Evolutionary conservation across 1,139 yeast genomes (phyloP), one percentile per base, ranked within the genome.

Genomic region (Pichia sp.): DNA sequence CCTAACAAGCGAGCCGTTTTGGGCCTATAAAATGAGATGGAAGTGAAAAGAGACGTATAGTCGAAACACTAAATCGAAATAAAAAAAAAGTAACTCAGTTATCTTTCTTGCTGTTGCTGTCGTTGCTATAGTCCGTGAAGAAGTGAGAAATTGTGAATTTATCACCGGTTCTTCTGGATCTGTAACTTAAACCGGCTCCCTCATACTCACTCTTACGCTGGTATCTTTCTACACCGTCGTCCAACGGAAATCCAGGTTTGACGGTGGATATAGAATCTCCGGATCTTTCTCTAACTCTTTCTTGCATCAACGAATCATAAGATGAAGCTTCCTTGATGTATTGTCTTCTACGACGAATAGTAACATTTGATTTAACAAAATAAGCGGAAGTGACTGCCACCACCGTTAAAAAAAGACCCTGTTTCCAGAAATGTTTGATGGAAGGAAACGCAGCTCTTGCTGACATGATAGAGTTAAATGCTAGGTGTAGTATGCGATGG

Each of bases 151-250:
- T 29, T 9, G 59, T 59, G 44, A 70, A 67, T 52, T 68, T 68
- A 57, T 69, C 83, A 14, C 83, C 83, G 10, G 75, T 73, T 54
- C 74, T 74, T 58, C 84, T 69, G 41, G 80, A 73, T 62, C 69
- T 60, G 48, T 83, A 84, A 49, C 88, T 78, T 49, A 73, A 72
- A 0, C 89, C 89, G 0, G 84, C 76, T 5, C 90, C 92, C 60
- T 83, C 87, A 64, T 77, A 87, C 62, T 78, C 81, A 55, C 85
- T 80, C 58, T 81, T 81, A 59, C 91, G 70, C 51, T 66, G 53
- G 48, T 61, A 66, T 38, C 62, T 62, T 17, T 62, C 65, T 31
- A 58, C 61, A 24, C 64, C 58, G 24, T 59, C 63, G 10, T 62
- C 63, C 14, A 69, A 51, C 1, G 79, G 79, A 58, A 75, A 75